These are phyloP conservation scores for Podospora pseudoanserina DNA, from an alignment of 495 filamentous ascomycete species.

Conservation along the genomic window DNA sequence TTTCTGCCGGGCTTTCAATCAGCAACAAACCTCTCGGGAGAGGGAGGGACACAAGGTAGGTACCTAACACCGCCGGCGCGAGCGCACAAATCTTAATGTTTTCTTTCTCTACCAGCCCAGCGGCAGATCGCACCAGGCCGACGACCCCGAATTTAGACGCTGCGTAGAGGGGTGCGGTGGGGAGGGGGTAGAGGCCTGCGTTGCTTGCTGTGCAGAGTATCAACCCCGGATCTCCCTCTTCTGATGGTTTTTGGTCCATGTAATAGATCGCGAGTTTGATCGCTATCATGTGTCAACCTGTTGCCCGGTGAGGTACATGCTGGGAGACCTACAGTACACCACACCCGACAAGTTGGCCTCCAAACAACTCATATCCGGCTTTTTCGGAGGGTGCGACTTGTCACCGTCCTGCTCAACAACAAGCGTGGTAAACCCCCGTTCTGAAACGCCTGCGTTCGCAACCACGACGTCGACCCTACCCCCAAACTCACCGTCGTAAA, in stretches of 20 bases:
- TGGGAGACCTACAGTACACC: constrained; percentile 45
- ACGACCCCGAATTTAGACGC: constrained; percentile 51
- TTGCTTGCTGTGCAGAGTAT: constrained; percentile 58
- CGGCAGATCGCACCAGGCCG: constrained; percentile 49
- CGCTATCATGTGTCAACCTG: constrained; percentile 24
- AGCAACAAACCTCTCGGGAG: constrained; percentile 5
- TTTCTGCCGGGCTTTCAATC: constrained; percentile 33
- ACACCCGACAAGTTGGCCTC: constrained; percentile 49
- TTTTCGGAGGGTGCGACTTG: constrained; percentile 29
- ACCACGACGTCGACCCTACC: constrained; percentile 50
- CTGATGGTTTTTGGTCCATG: constrained; percentile 44
- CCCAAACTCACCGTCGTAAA: constrained; percentile 31
- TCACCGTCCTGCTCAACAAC: constrained; percentile 31
- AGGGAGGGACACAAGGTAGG: neutral
- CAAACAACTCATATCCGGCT: constrained; percentile 41
- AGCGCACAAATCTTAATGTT: constrained; percentile 54
- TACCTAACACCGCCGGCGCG: constrained; percentile 49
- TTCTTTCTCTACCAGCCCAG: constrained; percentile 34
- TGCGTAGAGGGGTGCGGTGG: constrained; percentile 53
- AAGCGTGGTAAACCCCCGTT: constrained; percentile 37
- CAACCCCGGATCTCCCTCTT: constrained; percentile 34
- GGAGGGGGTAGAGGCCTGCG: constrained; percentile 54
- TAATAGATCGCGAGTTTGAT: constrained; percentile 52
- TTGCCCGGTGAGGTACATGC: neutral
- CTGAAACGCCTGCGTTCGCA: constrained; percentile 55